Conservation (phyloP, 805 yeast species). For the Torulaspora gathmanii region DNA sequence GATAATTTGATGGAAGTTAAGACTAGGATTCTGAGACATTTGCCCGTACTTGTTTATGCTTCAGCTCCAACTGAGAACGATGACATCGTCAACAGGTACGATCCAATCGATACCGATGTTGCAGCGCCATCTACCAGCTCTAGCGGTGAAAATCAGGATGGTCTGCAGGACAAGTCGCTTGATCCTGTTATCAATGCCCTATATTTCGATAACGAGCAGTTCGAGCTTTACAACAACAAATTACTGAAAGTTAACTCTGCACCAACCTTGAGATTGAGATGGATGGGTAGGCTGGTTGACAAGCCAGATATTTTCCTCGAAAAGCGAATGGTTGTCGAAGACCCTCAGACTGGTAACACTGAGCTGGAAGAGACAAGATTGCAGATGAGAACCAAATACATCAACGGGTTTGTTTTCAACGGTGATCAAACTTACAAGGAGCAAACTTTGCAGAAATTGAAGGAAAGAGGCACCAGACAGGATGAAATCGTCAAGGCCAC, state of each 20-base stretch:
- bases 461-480: constrained; percentile 53
- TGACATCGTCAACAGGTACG: constrained; percentile 26
- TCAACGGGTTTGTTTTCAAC: constrained; percentile 65
- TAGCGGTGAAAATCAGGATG: constrained; percentile 46
- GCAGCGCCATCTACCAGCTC: constrained; percentile 35
- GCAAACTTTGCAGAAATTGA: constrained; percentile 56
- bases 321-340: constrained; percentile 63
- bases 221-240: constrained; percentile 82
- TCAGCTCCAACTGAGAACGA: constrained; percentile 36
- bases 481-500: constrained; percentile 49
- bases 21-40: constrained; percentile 86
- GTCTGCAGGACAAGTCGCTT: constrained; percentile 41
- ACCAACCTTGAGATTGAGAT: constrained; percentile 77
- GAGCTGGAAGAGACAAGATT: constrained; percentile 62
- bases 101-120: constrained; percentile 25
- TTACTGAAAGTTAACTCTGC: constrained; percentile 62
- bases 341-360: constrained; percentile 41
- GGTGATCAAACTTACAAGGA: constrained; percentile 41
- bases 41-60: constrained; percentile 81
- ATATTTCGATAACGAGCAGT: constrained; percentile 79
- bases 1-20: constrained; percentile 96
- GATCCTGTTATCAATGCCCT: constrained; percentile 85
- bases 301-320: constrained; percentile 79
- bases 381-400: constrained; percentile 71
- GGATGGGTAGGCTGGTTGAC: constrained; percentile 80